Evolutionary conservation across 148 eudicot species (phyloP).

Genomic region (Rhododendron ferrugineum): DNA sequence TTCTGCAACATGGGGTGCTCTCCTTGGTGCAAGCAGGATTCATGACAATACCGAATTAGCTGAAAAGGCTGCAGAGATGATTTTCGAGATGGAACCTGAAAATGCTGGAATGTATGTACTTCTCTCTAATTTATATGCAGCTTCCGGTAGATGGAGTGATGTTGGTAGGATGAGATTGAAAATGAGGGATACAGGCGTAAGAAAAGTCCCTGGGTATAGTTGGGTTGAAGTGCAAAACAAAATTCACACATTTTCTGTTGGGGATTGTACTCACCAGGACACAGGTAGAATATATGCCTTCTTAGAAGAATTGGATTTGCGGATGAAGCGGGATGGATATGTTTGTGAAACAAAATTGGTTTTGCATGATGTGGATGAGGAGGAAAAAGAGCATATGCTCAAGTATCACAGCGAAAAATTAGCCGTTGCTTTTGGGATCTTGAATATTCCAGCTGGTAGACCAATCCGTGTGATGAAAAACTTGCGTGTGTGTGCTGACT

Average conservation of each 20-base stretch:
- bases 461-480: conserved; percentile 50
- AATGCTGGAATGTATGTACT: conserved; percentile 48
- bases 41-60: conserved; percentile 38
- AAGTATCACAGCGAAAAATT: conserved; percentile 47
- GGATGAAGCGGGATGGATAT: conserved; percentile 40
- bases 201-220: conserved; percentile 44
- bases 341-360: conserved; percentile 28
- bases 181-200: conserved; percentile 39
- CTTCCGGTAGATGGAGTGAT: conserved; percentile 44
- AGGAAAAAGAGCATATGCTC: conserved; percentile 47
- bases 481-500: conserved; percentile 43
- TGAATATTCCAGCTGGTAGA: conserved; percentile 25
- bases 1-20: conserved; percentile 50
- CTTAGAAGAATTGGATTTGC: conserved; percentile 35
- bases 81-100: conserved; percentile 39
- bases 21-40: conserved; percentile 44
- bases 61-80: conserved; percentile 43
- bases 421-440: conserved; percentile 44
- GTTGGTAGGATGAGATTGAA: conserved; percentile 34
- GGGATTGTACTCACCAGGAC: conserved; percentile 35
- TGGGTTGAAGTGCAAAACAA: conserved; percentile 52
- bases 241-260: conserved; percentile 39
- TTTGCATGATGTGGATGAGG: conserved; percentile 50
- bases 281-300: conserved; percentile 30
- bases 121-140: conserved; percentile 46